A percentile compares a stretch with the other conserved stretches of the same genome.
Evolutionary conservation across 73 alveolate genomes (phyloP).

Genomic region (Uronychia binucleata): DNA sequence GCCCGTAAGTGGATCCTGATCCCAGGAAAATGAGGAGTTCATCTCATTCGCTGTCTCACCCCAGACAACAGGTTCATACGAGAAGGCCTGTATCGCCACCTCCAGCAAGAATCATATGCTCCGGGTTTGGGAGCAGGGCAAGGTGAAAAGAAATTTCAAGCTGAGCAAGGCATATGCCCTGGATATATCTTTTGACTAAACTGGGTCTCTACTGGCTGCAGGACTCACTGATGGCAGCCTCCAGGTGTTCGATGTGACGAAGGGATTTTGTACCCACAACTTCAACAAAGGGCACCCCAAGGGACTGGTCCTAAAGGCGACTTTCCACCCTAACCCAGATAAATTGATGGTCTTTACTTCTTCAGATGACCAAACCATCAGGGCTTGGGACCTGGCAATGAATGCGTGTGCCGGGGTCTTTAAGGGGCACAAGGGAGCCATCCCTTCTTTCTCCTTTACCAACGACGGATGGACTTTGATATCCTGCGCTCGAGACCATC

Average conservation of each 20-base stretch:
- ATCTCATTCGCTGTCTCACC: conserved; percentile 28
- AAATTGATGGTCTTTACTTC: conserved; percentile 68
- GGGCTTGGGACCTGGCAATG: conserved; percentile 78
- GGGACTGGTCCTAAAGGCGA: conserved; percentile 63
- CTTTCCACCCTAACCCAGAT: conserved; percentile 71
- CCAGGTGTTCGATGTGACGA: conserved; percentile 52
- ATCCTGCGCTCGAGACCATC: conserved; percentile 71
- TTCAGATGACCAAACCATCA: conserved; percentile 73
- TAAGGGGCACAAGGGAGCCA: conserved; percentile 47
- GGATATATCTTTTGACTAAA: conserved; percentile 39
- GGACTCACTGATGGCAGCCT: conserved; percentile 48
- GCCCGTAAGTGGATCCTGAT: not conserved
- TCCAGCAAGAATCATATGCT: conserved; percentile 43
- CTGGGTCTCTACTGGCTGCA: conserved; percentile 43
- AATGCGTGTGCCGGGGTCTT: conserved; percentile 66
- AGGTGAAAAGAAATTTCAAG: conserved; percentile 17
- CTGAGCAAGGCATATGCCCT: conserved; percentile 16
- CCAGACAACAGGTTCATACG: not conserved
- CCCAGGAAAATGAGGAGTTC: conserved; percentile 45
- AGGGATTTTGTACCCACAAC: conserved; percentile 49
- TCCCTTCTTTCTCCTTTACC: conserved; percentile 63
- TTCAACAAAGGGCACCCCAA: conserved; percentile 63
- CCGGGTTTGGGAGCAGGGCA: conserved; percentile 28
- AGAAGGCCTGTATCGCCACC: conserved; percentile 17
- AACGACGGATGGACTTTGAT: conserved; percentile 75